Conservation (phyloP, 257 asterid genomes). For the Plectranthus barbatus region DNA sequence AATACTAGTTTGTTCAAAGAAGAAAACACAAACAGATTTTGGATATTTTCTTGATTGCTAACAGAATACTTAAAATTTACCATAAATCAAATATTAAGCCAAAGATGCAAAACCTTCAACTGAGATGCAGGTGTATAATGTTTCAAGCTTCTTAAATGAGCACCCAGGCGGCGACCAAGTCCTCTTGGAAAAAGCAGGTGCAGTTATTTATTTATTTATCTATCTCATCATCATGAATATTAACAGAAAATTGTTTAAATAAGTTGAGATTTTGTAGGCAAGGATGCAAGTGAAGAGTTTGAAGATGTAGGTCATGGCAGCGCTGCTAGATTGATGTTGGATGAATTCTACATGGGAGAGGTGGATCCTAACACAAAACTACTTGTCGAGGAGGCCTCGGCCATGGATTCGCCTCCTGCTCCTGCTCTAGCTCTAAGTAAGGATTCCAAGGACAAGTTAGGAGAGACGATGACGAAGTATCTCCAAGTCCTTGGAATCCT, state of each 20-base stretch:
- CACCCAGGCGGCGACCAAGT: slow-evolving; percentile 83
- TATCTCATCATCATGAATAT: background rate
- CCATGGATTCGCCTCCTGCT: background rate
- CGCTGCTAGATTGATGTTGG: slow-evolving; percentile 71
- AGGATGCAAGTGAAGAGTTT: slow-evolving; percentile 68
- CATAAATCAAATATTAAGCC: too few species aligned
- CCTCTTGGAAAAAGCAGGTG: slow-evolving; percentile 52
- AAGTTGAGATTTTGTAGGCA: slow-evolving; percentile 23
- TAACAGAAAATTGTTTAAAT: background rate
- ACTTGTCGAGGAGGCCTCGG: background rate
- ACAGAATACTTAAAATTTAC: too few species aligned
- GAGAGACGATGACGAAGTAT: slow-evolving; percentile 14
- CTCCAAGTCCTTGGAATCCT: slow-evolving; percentile 30
- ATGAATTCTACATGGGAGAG: slow-evolving; percentile 66
- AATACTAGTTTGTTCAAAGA: too few species aligned
- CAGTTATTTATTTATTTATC: background rate
- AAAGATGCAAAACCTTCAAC: too few species aligned
- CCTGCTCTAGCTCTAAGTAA: background rate
- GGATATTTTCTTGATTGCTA: too few species aligned
- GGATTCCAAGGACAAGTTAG: slow-evolving; percentile 11
- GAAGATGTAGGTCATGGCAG: slow-evolving; percentile 83
- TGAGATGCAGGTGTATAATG: slow-evolving; percentile 41
- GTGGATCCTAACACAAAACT: slow-evolving; percentile 25
- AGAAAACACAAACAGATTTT: too few species aligned
- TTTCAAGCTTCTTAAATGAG: slow-evolving; percentile 52